These are phyloP conservation scores for Beauveria sp. DNA, from an alignment of 2,329 filamentous ascomycete genomes.

Conservation along the genomic window DNA sequence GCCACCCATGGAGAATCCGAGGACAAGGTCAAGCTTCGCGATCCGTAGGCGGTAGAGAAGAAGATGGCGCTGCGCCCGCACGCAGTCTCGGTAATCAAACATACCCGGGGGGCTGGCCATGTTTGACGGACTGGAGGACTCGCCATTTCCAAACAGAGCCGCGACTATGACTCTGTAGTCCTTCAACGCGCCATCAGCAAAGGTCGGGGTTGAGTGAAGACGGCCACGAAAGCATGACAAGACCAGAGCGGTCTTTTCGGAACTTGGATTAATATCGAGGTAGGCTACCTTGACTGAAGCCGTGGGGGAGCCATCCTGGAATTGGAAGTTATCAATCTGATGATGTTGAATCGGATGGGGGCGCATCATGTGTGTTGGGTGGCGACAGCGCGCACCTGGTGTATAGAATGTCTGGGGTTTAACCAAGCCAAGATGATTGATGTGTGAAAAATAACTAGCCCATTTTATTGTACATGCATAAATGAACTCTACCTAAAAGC, in stretches of 20 bases:
- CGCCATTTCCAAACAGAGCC: neutral
- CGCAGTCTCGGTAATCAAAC: neutral
- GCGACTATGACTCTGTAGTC: neutral
- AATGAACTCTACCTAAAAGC: no score
- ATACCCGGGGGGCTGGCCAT: neutral
- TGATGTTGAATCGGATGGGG: no score
- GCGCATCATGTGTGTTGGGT: no score
- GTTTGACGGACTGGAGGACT: neutral
- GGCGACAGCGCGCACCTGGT: no score
- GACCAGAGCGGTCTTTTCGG: neutral
- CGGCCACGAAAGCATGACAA: neutral
- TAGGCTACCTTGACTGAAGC: neutral
- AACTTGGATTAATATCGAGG: neutral
- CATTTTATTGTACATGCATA: no score
- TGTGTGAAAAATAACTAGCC: no score
- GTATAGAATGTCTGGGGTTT: no score
- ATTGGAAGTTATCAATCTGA: neutral
- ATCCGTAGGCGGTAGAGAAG: neutral
- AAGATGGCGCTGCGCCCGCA: neutral
- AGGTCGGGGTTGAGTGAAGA: neutral
- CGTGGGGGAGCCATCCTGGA: neutral
- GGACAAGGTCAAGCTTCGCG: slow-evolving; percentile 28
- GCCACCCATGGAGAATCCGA: slow-evolving; percentile 44
- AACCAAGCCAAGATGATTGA: no score
- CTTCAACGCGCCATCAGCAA: neutral